Conservation (phyloP, 2,329 filamentous ascomycete species). For the Anisogramma anomala region DNA sequence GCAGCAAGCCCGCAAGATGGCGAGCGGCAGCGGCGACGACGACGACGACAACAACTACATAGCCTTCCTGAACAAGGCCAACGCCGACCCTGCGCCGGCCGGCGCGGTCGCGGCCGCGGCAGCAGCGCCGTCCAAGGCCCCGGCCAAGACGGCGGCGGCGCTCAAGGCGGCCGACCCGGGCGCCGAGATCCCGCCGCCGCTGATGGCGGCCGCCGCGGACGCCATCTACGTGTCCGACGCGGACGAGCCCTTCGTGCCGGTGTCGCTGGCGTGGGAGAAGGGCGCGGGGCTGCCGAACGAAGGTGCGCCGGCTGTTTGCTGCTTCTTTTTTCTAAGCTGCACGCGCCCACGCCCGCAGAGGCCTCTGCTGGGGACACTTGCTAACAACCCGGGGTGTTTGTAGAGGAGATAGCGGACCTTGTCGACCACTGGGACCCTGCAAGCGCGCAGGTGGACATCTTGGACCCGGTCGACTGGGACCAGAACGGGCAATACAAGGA, state of each 20-base stretch:
- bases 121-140: constrained; percentile 15
- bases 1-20: neutral
- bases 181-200: constrained; percentile 46
- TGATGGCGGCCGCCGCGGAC: constrained; percentile 39
- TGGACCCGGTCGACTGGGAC: constrained; percentile 64
- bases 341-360: neutral
- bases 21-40: constrained; percentile 31
- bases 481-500: constrained; percentile 55
- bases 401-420: constrained; percentile 59
- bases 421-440: constrained; percentile 46
- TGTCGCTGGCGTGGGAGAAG: constrained; percentile 52
- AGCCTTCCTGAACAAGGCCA: constrained; percentile 78
- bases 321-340: constrained; percentile 1
- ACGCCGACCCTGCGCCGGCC: constrained; percentile 61
- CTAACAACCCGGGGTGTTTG: constrained; percentile 5
- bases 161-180: constrained; percentile 44
- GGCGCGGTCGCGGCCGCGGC: constrained; percentile 36
- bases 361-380: neutral
- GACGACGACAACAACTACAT: constrained; percentile 73
- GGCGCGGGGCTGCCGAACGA: constrained; percentile 46
- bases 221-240: constrained; percentile 68
- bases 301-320: constrained; percentile 36
- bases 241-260: constrained; percentile 74
- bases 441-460: constrained; percentile 49
- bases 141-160: constrained; percentile 24